Conservation (phyloP, 2,329 filamentous ascomycete genomes). For the Nectriaceae sp. region DNA sequence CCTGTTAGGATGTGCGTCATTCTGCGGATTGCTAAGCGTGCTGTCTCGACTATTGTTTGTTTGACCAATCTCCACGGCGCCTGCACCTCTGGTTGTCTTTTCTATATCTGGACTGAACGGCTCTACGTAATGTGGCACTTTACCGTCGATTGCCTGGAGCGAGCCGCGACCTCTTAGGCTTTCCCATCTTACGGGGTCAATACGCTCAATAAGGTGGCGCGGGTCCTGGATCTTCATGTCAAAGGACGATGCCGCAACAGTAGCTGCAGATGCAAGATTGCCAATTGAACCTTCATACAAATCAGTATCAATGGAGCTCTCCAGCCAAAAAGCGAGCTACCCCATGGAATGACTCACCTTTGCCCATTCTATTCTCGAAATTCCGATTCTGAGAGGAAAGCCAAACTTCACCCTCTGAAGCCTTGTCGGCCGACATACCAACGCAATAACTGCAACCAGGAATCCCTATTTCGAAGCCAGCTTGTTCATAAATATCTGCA, state of each 20-base stretch:
- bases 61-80: not conserved
- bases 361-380: constrained; percentile 45
- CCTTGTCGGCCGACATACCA: constrained; percentile 41
- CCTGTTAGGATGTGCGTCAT: too few species aligned
- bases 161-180: too few species aligned
- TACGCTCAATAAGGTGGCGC: not conserved
- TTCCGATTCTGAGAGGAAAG: constrained; percentile 46
- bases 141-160: not conserved
- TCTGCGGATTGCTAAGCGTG: too few species aligned
- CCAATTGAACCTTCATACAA: not conserved
- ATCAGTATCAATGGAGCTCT: not conserved
- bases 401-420: constrained; percentile 43
- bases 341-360: not conserved
- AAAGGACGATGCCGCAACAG: not conserved
- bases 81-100: not conserved
- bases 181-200: too few species aligned
- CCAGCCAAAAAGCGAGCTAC: not conserved
- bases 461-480: constrained; percentile 41
- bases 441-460: constrained; percentile 48
- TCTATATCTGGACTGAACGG: not conserved
- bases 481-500: constrained; percentile 38
- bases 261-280: not conserved
- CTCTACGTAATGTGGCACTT: not conserved
- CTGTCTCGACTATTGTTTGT: not conserved
- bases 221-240: not conserved